Base-by-base conservation (phyloP, 2,329 filamentous ascomycete genomes). In the Dothidotthia symphoricarpi region DNA sequence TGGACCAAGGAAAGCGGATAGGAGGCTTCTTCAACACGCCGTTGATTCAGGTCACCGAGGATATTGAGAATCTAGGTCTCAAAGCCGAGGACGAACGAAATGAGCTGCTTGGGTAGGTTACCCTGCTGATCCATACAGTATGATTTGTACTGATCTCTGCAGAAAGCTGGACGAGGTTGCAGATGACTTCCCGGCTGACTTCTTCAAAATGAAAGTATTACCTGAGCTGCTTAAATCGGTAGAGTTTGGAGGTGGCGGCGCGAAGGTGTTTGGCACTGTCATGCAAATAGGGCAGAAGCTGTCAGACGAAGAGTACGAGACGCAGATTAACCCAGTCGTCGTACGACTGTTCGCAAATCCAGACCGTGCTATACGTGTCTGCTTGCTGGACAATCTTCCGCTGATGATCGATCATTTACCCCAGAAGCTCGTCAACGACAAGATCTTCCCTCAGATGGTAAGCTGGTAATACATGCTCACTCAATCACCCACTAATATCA, bases 171-270 rank as follows among this genome's bases (percentile, higher is more conserved):
- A 95, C 51, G 77, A 86, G 43, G 76, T 96, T 4, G 85, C 88
- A 0, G 88, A 96, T 51, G 90, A 98, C 65, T 96, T 97, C 45
- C 93, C 93, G 0, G 91, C 96, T 61, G 93, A 97, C 43, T 98
- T 95, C 66, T 95, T 97, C 75, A 95, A 94, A 63, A 86, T 95
- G 77, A 98, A 97, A 61, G 82, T 98, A 3, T 75, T 98, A 7
- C 93, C 93, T 0, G 93, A 98, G 62, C 73, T 98, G 19, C 76
- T 98, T n/a, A 98, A 97, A 63, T 95, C 90, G 0, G 89, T 97
- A n/a, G 93, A 98, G 59, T 98, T 96, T 65, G 93, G 93, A 6
- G 93, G 91, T 9, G 93, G 93, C 17, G 93, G 93, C 0, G 87
- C 91, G 0, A 94, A 95, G 60, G 90, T 95, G 0, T 86, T 98